Evolutionary conservation across 345 rosid species (phyloP).

Genomic region (Moricandia moricandioides): DNA sequence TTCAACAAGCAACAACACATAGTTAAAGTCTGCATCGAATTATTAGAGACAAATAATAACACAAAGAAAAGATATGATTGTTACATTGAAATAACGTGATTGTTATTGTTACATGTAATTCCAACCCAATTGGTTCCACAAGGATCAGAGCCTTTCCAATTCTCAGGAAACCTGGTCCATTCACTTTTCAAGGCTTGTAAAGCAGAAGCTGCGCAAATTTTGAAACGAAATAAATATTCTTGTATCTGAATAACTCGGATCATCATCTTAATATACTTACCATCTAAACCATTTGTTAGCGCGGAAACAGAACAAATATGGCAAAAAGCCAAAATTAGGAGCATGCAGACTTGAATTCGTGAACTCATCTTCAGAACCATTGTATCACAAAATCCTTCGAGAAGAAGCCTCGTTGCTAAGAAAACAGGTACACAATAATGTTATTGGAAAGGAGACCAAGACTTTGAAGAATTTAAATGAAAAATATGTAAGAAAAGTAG

Average conservation of each 20-base stretch:
- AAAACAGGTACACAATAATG: slow-evolving; percentile 24
- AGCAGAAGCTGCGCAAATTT: slow-evolving; percentile 41
- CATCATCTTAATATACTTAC: neutral
- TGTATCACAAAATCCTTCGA: neutral
- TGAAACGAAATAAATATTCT: neutral
- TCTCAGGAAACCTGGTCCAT: slow-evolving; percentile 55
- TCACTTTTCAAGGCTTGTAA: slow-evolving; percentile 39
- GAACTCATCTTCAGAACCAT: slow-evolving; percentile 37
- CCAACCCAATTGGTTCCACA: slow-evolving; percentile 75
- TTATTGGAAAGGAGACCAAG: neutral
- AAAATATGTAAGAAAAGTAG: neutral
- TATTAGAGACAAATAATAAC: neutral
- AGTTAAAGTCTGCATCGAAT: neutral
- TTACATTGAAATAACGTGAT: neutral
- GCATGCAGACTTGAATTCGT: slow-evolving; percentile 33
- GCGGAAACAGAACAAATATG: slow-evolving; percentile 21
- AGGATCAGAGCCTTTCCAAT: slow-evolving; percentile 71
- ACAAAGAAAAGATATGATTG: neutral
- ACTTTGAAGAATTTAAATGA: slow-evolving; percentile 13
- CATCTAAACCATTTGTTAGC: slow-evolving; percentile 12
- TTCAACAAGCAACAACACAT: slow-evolving; percentile 36
- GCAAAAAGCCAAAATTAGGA: slow-evolving; percentile 23
- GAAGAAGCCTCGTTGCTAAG: neutral
- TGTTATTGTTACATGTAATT: slow-evolving; percentile 41
- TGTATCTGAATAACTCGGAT: neutral